Evolutionary conservation across 805 yeast genomes (phyloP), one percentile per base, ranked within the genome.

Genomic region (Kodamaea jinghongensis): DNA sequence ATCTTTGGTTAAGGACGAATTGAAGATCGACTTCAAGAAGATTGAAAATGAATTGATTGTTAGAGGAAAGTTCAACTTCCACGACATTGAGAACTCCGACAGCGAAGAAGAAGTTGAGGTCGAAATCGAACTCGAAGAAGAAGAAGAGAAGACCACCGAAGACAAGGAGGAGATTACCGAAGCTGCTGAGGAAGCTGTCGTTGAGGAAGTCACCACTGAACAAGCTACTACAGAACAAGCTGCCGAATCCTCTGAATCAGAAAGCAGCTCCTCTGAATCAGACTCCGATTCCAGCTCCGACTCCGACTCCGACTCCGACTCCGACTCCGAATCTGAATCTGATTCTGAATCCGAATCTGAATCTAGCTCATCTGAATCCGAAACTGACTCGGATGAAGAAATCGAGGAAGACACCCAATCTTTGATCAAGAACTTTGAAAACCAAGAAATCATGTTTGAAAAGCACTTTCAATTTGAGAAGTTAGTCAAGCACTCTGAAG

Each of bases 401-500:
- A 49, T 69, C 15, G 47, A 51, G 47, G 73, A 69, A 47, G 75
- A 69, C 34, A 65, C 70, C 10, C 50, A 58, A 45, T 44, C 53
- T 20, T 56, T 69, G 35, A 69, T 67, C 39, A 52, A 56, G 45
- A 71, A 67, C 26, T 68, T 56, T 52, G 48, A 53, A 36, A 63
- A 67, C 41, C 65, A 65, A 36, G 72, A 67, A 52, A 61, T 69
- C 36, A 56, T 53, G 38, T 69, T 69, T 45, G 72, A 67, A 49
- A 69, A 69, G 53, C 66, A 63, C 46, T 67, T 67, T 49, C 62
- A 61, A 39, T 69, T 69, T 46, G 71, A 64, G 40, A 67, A 67
- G 50, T 38, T 58, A 20, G 56, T 69, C 45, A 63, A 63, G 40
- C 58, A 55, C 34, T 59, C 61, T 31, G 60, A 64, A 49, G 65